Conservation (phyloP, 306 rosid genomes). For the Cucumis cinereus region DNA sequence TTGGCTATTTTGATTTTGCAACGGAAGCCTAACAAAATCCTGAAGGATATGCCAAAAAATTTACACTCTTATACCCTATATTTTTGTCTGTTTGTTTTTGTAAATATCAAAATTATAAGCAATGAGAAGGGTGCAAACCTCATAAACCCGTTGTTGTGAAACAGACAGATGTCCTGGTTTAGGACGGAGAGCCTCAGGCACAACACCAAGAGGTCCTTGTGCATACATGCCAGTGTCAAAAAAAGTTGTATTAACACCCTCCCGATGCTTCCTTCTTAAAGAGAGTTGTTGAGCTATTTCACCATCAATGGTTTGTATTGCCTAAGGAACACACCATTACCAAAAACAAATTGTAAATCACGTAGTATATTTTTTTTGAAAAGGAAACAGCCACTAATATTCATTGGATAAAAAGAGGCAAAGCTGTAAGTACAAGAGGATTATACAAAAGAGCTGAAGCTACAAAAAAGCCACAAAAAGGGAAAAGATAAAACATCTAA, state of each 20-base stretch:
- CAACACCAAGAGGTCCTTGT: slow-evolving; percentile 82
- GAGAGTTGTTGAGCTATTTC: slow-evolving; percentile 81
- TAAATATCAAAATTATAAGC: not conserved
- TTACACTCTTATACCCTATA: not conserved
- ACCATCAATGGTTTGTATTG: slow-evolving; percentile 69
- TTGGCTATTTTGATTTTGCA: slow-evolving; percentile 85
- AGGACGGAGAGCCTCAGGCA: slow-evolving; percentile 93
- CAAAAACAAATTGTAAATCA: not conserved
- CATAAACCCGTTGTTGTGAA: slow-evolving; percentile 92
- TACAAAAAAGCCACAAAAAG: too few species aligned
- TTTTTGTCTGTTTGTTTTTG: not conserved
- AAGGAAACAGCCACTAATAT: too few species aligned
- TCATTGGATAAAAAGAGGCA: too few species aligned
- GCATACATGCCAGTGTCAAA: slow-evolving; percentile 66
- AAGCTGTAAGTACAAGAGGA: too few species aligned
- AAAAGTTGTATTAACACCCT: slow-evolving; percentile 63
- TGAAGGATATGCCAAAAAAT: slow-evolving; percentile 14
- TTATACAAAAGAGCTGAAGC: too few species aligned
- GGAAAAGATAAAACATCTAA: too few species aligned
- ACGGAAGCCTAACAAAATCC: slow-evolving; percentile 98
- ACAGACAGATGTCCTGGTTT: slow-evolving; percentile 86
- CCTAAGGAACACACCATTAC: slow-evolving; percentile 32
- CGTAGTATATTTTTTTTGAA: not conserved
- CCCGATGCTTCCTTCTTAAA: slow-evolving; percentile 83
- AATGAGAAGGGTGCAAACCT: slow-evolving; percentile 33